Evolutionary conservation across 2,329 filamentous ascomycete genomes (phyloP), one percentile per base, ranked within the genome.

Genomic region (Lecanicillium sp.): DNA sequence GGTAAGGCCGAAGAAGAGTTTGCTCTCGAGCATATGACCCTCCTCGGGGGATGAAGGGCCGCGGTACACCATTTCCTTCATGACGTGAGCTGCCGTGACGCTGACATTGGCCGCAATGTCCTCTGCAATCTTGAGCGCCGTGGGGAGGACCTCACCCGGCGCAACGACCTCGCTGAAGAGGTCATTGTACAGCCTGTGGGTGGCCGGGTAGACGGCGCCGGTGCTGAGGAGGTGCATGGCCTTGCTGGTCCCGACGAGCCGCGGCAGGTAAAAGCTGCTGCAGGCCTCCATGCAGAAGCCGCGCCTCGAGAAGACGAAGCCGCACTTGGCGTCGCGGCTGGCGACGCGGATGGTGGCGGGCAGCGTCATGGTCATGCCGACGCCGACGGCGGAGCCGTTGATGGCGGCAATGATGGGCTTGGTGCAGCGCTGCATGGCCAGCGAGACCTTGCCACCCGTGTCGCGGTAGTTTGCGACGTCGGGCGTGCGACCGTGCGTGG

Each of bases 201-300:
- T 52, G 13, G 69, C 65, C 4, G 62, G 61, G 51, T 81, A 83
- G 1, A 77, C 78, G 3, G 62, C 61, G 1, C 83, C 84, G 0
- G 82, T 87, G 4, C 82, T 84, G 31, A 77, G 66, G 20, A 85
- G 68, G 51, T 81, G 74, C 55, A 81, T 61, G 1, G 82, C 81
- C 46, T 73, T 70, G 12, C 71, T 72, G 40, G 72, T 65, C 41
- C 84, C 84, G 43, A 87, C 71, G 18, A 87, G 65, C 0, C 80
- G 72, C 3, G 84, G 83, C 27, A 88, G 66, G 64, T 85, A 88
- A 58, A 74, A 88, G 8, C 76, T 80, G 36, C 72, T 78, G 52
- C 75, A 81, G 1, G 80, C 82, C 59, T 89, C 84, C 74, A 84
- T 81, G 43, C 77, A 69, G 50, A 88, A 68, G 1, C 83, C 84